These are phyloP conservation scores for Phialophora verrucosa DNA, from an alignment of 2,329 filamentous ascomycete species.

Conservation along the genomic window DNA sequence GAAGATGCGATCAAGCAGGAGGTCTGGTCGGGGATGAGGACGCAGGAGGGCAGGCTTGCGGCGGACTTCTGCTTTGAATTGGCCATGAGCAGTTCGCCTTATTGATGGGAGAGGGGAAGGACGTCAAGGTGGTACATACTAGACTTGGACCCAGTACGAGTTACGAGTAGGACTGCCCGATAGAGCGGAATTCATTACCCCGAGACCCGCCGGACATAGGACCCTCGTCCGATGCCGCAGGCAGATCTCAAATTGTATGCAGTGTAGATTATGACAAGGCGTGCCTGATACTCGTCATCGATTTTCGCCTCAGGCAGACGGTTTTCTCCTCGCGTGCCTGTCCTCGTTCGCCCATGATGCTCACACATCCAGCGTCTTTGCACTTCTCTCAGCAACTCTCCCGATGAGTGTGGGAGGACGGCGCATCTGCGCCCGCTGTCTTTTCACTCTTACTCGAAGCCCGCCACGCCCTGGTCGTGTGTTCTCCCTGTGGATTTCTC, in stretches of 20 bases:
- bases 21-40: slow-evolving; percentile 61
- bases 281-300: slow-evolving; percentile 16
- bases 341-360: slow-evolving; percentile 6
- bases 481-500: slow-evolving; percentile 6
- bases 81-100: slow-evolving; percentile 27
- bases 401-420: slow-evolving; percentile 31
- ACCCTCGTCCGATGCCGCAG: slow-evolving; percentile 1
- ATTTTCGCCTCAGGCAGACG: slow-evolving; percentile 22
- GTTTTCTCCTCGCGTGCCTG: slow-evolving; percentile 13
- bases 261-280: neutral
- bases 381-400: neutral
- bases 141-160: neutral
- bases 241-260: slow-evolving; percentile 15
- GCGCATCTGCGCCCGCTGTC: slow-evolving; percentile 37
- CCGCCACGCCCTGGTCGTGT: neutral
- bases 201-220: neutral
- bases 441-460: slow-evolving; percentile 20
- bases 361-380: slow-evolving; percentile 1
- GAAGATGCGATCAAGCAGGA: slow-evolving; percentile 79
- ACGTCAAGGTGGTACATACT: neutral
- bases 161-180: neutral
- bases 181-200: neutral
- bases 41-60: slow-evolving; percentile 36
- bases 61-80: slow-evolving; percentile 38
- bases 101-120: slow-evolving; percentile 1